phyloP scores from a whole-genome alignment of 257 asterid genomes.

The Nicotiana paniculata region DNA sequence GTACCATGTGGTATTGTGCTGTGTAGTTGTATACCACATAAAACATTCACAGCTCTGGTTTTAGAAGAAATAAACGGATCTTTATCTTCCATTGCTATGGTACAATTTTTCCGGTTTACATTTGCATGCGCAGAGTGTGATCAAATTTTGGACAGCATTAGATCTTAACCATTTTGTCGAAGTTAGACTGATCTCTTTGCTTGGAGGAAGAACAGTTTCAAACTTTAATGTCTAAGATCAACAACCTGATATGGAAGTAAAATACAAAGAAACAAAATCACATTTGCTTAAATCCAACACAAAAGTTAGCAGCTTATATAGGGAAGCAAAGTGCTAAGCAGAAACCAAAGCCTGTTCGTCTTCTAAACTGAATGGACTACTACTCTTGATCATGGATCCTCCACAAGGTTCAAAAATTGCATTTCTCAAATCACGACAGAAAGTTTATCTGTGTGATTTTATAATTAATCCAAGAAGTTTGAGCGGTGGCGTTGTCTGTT shows the following conservation, averaged over 20 bases:
- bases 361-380: background rate
- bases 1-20: background rate
- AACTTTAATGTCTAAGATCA: background rate
- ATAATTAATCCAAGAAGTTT: slow-evolving; percentile 17
- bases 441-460: slow-evolving; percentile 10
- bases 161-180: background rate
- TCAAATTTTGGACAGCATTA: background rate
- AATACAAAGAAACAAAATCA: background rate
- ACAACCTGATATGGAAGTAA: background rate
- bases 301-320: background rate
- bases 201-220: background rate
- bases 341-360: background rate
- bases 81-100: background rate
- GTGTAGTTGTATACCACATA: background rate
- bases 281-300: background rate
- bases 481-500: slow-evolving; percentile 6
- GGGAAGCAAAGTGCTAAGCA: background rate
- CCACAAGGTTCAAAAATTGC: slow-evolving; percentile 6
- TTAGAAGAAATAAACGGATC: background rate
- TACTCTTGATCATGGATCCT: background rate
- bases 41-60: background rate
- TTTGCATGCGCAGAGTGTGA: background rate
- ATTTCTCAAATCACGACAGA: background rate
- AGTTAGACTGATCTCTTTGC: background rate
- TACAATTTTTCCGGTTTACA: background rate